Conservation (phyloP, 345 rosid genomes). For the Aethionema arabicum region DNA sequence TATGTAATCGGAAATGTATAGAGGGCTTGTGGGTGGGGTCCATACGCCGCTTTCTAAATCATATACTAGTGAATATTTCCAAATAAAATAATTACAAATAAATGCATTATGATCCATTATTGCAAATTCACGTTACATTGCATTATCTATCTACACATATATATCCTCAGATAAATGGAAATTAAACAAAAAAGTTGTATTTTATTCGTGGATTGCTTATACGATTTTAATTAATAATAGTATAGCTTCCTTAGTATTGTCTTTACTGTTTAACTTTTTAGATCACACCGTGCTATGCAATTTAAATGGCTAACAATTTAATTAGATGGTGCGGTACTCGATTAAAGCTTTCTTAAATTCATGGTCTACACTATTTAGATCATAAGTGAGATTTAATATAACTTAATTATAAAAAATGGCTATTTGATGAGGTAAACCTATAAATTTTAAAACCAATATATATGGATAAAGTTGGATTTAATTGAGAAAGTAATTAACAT, state of each 20-base stretch:
- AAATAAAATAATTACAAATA: neutral
- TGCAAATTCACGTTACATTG: constrained; percentile 27
- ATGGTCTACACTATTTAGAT: constrained; percentile 16
- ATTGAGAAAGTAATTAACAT: no score
- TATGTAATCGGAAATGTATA: constrained; percentile 12
- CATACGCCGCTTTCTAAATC: constrained; percentile 29
- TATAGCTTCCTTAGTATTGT: neutral
- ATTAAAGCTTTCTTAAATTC: constrained; percentile 34
- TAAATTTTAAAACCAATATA: no score
- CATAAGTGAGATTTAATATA: neutral
- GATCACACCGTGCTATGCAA: constrained; percentile 22
- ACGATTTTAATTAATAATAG: constrained; percentile 6
- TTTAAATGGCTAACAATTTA: constrained; percentile 1
- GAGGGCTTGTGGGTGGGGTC: constrained; percentile 36
- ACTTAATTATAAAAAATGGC: neutral
- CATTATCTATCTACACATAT: constrained; percentile 10
- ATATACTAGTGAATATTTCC: constrained; percentile 3
- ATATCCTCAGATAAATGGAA: no score
- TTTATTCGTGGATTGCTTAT: neutral
- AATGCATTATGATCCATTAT: constrained; percentile 20
- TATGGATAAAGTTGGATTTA: no score
- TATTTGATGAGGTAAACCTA: no score
- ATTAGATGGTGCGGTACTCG: constrained; percentile 30
- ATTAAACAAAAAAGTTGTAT: no score
- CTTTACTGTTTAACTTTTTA: neutral